Base-by-base conservation (phyloP, 305 asterid species). In the Fraxinus dipetala region DNA sequence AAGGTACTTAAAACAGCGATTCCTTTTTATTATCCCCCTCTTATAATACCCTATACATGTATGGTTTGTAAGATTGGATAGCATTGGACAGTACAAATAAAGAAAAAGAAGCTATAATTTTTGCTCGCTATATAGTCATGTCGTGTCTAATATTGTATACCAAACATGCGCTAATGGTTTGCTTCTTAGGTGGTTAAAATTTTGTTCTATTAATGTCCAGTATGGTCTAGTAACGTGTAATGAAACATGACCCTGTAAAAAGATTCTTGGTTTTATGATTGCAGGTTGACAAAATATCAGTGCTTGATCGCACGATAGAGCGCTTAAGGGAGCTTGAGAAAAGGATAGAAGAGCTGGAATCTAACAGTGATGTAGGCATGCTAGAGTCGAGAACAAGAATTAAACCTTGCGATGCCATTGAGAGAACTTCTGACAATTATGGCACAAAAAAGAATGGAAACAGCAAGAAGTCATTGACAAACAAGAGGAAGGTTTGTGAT, bases 211-310 rank as follows among this genome's bases (percentile, higher is more conserved):
- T 22, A 61, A 61, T 10, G 32, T 22, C 32, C 6, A 3, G 34
- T 63, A 3, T 24, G 16, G 24, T 70, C 75, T 14, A 70, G 22
- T 70, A 4, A 24, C 31, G 75, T 16, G 20, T 70, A 5, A 70
- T 31, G 5, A 31, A 70, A 70, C 75, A 31, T 24, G 75, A 70
- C 43, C 40, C 10, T 24, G 18, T 18, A 51, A 63, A 76, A 75
- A 74, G 63, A 3, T 40, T 72, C 35, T 31, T 73, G 56, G 36
- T 13, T 83, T 70, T 40, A 18, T 56, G 35, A 5, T 79, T 89
- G 85, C 91, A 96, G 99, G 97, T 85, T 51, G 98, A 94, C 92
- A 96, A 96, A 89, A 88, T 93, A 65, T 89, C 98, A 1, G 70
- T 96, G 51, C 98, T 96, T 22, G 97, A 94, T 86, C 92, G 88